phyloP scores from a whole-genome alignment of 345 rosid species.

The Brassica incana region DNA sequence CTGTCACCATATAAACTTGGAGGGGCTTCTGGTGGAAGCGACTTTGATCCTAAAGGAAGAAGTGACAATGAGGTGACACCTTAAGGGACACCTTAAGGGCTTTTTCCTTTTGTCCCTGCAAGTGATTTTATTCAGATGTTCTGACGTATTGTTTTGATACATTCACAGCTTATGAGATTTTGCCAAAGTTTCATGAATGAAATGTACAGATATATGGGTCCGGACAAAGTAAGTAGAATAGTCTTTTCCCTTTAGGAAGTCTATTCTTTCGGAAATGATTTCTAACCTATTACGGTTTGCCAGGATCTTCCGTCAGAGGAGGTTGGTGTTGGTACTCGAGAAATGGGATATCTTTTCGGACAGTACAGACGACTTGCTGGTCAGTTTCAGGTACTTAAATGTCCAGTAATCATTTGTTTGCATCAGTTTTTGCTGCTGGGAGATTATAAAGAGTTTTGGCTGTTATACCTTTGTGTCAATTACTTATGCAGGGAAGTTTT shows the following conservation, averaged over 20 bases:
- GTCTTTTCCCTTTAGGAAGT: neutral
- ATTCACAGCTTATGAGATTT: slow-evolving; percentile 89
- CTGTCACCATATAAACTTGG: slow-evolving; percentile 94
- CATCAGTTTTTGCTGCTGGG: slow-evolving; percentile 17
- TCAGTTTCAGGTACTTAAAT: slow-evolving; percentile 79
- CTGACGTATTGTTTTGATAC: slow-evolving; percentile 28
- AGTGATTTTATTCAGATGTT: slow-evolving; percentile 13
- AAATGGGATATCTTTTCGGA: slow-evolving; percentile 98
- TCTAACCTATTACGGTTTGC: slow-evolving; percentile 6
- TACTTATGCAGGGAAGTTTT: slow-evolving; percentile 98
- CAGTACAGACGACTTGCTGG: slow-evolving; percentile 95
- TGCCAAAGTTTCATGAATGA: slow-evolving; percentile 99
- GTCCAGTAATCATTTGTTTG: neutral
- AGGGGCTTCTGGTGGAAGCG: slow-evolving; percentile 99
- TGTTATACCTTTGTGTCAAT: slow-evolving; percentile 48
- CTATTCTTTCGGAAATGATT: slow-evolving; percentile 12
- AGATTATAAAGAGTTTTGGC: slow-evolving; percentile 34
- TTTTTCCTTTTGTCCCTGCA: neutral
- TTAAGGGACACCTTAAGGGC: no score
- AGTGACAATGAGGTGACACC: slow-evolving; percentile 87
- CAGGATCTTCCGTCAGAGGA: slow-evolving; percentile 99
- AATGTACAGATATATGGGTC: slow-evolving; percentile 85
- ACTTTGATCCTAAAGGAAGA: slow-evolving; percentile 98
- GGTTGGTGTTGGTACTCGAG: slow-evolving; percentile 97
- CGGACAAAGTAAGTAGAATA: slow-evolving; percentile 69